Evolutionary conservation across 2,329 filamentous ascomycete genomes (phyloP).

Genomic region (Didymellaceae sp.): DNA sequence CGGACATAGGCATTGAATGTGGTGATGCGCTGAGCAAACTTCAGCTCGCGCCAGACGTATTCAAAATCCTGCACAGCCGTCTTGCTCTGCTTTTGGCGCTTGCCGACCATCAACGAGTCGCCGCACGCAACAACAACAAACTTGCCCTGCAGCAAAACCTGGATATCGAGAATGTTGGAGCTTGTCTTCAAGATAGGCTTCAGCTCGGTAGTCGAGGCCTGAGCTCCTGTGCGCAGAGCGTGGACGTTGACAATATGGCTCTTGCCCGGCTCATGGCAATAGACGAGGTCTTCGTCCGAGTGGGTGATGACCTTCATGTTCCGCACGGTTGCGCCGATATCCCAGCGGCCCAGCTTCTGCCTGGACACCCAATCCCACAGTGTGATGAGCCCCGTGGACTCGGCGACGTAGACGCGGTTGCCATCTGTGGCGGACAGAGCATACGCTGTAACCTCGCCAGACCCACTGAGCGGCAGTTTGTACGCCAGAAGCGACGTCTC

Average conservation of each 20-base stretch:
- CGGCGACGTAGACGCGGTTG: slow-evolving; percentile 61
- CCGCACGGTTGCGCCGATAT: slow-evolving; percentile 46
- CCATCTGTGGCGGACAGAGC: slow-evolving; percentile 59
- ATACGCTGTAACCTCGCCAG: slow-evolving; percentile 57
- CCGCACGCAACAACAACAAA: slow-evolving; percentile 64
- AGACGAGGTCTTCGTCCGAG: slow-evolving; percentile 47
- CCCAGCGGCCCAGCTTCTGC: slow-evolving; percentile 52
- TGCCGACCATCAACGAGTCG: slow-evolving; percentile 67
- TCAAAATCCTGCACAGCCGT: slow-evolving; percentile 48
- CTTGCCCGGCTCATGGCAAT: slow-evolving; percentile 48
- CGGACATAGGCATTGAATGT: slow-evolving; percentile 42
- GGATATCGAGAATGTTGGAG: slow-evolving; percentile 47
- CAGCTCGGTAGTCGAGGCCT: slow-evolving; percentile 38
- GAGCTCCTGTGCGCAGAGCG: slow-evolving; percentile 38
- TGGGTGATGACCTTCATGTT: slow-evolving; percentile 41
- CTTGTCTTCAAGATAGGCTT: slow-evolving; percentile 47
- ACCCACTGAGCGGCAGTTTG: slow-evolving; percentile 62
- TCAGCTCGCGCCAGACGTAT: slow-evolving; percentile 63
- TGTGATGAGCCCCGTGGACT: slow-evolving; percentile 57
- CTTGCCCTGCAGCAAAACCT: slow-evolving; percentile 61
- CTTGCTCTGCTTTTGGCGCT: slow-evolving; percentile 45
- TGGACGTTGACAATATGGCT: slow-evolving; percentile 50
- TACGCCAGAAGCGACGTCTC: slow-evolving; percentile 81
- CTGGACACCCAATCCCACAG: slow-evolving; percentile 66
- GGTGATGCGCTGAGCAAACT: slow-evolving; percentile 65